Evolutionary conservation across 2,329 filamentous ascomycete genomes (phyloP).

Genomic region (Parastagonospora avenae): DNA sequence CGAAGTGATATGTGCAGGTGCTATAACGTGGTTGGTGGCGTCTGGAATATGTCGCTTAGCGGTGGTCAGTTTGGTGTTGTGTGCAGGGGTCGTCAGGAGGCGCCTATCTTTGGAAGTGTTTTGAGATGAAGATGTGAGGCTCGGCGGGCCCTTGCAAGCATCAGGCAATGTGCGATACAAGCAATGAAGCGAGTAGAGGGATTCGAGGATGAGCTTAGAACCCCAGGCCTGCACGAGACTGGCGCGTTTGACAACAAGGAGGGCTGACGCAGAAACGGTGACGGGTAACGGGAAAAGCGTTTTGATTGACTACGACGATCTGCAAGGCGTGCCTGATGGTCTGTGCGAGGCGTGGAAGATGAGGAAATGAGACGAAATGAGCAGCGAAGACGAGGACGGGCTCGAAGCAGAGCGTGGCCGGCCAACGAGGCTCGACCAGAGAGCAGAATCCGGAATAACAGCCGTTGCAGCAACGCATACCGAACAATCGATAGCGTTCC

Average conservation of each 20-base stretch:
- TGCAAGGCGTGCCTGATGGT: slow-evolving; percentile 13
- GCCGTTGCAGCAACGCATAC: neutral
- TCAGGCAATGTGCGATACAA: neutral
- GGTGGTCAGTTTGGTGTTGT: neutral
- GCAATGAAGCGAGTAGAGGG: neutral
- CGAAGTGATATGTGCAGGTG: slow-evolving; percentile 4
- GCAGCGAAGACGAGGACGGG: slow-evolving; percentile 1
- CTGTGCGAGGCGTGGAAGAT: slow-evolving; percentile 19
- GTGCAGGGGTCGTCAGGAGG: slow-evolving; percentile 7
- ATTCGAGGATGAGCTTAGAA: neutral
- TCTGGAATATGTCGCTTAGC: neutral
- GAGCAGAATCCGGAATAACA: neutral
- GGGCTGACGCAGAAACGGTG: slow-evolving; percentile 23
- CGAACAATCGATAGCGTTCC: slow-evolving; percentile 6
- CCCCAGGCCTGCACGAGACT: slow-evolving; percentile 10
- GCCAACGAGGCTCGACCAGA: neutral
- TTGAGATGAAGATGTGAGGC: neutral
- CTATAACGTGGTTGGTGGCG: slow-evolving; percentile 7
- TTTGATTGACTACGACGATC: slow-evolving; percentile 11
- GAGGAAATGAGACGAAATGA: slow-evolving; percentile 16
- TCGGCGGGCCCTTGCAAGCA: neutral
- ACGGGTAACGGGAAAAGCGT: slow-evolving; percentile 5
- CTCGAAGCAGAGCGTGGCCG: neutral
- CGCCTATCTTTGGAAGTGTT: slow-evolving; percentile 3
- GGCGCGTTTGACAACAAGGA: slow-evolving; percentile 15